Conservation (phyloP, 2,329 filamentous ascomycete species). For the Penicillium sp. region DNA sequence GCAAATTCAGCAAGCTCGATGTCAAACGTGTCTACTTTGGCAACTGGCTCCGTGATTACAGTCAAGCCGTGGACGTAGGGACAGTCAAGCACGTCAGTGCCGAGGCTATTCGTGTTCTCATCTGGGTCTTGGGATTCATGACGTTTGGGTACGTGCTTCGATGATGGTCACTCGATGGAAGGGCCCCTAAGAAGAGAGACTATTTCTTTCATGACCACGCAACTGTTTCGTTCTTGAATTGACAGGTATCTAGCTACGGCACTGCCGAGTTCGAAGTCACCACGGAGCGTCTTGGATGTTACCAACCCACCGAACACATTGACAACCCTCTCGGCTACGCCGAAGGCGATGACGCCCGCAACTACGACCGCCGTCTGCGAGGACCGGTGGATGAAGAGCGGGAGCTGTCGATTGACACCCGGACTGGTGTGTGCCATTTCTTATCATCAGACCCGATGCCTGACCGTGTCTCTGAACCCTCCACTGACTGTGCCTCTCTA, state of each 20-base stretch:
- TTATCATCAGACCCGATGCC: not conserved
- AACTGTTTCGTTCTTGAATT: no score
- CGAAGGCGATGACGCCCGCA: conserved; percentile 76
- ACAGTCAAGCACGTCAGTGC: conserved; percentile 86
- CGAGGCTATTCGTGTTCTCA: conserved; percentile 81
- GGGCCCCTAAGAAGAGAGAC: not conserved
- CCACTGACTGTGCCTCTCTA: no score
- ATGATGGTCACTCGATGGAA: no score
- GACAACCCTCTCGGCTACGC: conserved; percentile 78
- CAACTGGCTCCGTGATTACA: conserved; percentile 92
- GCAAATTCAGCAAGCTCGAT: conserved; percentile 83
- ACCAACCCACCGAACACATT: conserved; percentile 77
- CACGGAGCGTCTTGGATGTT: conserved; percentile 69
- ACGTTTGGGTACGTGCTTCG: conserved; percentile 61
- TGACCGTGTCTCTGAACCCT: no score
- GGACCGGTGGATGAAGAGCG: conserved; percentile 71
- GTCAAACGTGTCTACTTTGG: conserved; percentile 92
- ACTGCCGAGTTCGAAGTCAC: conserved; percentile 84
- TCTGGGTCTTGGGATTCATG: conserved; percentile 86
- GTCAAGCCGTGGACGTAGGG: conserved; percentile 87
- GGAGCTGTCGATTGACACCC: conserved; percentile 71
- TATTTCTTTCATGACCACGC: not conserved
- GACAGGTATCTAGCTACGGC: conserved; percentile 40
- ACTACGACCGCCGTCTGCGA: conserved; percentile 75
- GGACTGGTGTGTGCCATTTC: conserved; percentile 49